A percentile compares a stretch with the other conserved stretches of the same genome.
Conservation (phyloP, 768 basidiomycete species). For the Termitomyces sp. region DNA sequence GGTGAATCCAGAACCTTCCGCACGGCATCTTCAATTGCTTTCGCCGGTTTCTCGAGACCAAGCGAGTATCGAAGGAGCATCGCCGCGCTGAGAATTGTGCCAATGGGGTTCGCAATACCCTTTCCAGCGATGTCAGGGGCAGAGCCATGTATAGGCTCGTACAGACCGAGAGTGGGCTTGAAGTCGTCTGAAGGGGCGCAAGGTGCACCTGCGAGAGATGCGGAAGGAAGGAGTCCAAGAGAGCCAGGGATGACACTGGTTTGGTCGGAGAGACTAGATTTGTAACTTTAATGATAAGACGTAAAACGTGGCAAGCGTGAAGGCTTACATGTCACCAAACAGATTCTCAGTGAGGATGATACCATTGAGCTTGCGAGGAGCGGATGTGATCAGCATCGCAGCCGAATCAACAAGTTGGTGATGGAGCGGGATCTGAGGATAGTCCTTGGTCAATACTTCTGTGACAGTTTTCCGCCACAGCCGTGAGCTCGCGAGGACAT, state of each 20-base stretch:
- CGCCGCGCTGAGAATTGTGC: constrained; percentile 91
- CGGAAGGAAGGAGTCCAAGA: constrained; percentile 92
- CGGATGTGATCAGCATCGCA: constrained; percentile 91
- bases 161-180: constrained; percentile 82
- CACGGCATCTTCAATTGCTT: constrained; percentile 87
- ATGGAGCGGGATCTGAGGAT: constrained; percentile 81
- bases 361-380: constrained; percentile 90
- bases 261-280: constrained; percentile 86
- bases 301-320: neutral
- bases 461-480: constrained; percentile 94
- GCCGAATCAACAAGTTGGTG: constrained; percentile 96
- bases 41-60: constrained; percentile 80
- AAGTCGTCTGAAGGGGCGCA: constrained; percentile 60
- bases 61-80: constrained; percentile 95
- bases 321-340: constrained; percentile 91
- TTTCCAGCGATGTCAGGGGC: constrained; percentile 95
- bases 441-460: constrained; percentile 80
- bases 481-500: constrained; percentile 92
- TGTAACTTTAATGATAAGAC: neutral
- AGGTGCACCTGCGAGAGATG: constrained; percentile 89
- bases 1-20: constrained; percentile 78
- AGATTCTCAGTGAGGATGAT: constrained; percentile 94
- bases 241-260: constrained; percentile 97
- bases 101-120: constrained; percentile 92
- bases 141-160: constrained; percentile 96